phyloP scores from a whole-genome alignment of 129 eudicot genomes.

The Smallanthus sonchifolius region DNA sequence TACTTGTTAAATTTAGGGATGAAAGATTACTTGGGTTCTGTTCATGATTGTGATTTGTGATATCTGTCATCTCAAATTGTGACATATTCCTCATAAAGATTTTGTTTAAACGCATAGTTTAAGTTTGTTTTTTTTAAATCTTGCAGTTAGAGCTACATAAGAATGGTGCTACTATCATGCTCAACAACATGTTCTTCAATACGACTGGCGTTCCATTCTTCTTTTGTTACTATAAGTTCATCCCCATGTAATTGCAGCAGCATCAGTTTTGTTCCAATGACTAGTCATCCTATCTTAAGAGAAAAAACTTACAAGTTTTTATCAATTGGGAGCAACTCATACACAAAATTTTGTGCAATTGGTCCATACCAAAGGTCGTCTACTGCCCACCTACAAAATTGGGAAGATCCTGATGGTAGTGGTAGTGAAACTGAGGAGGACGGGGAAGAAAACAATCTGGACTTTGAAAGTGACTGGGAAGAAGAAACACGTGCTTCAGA shows the following conservation, averaged over 20 bases:
- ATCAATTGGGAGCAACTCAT: background rate
- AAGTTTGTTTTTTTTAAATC: background rate
- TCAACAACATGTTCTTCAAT: slow-evolving; percentile 25
- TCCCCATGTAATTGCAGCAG: slow-evolving; percentile 9
- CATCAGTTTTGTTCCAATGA: background rate
- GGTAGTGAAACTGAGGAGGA: slow-evolving; percentile 45
- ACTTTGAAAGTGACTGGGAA: slow-evolving; percentile 82
- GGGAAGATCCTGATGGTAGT: slow-evolving; percentile 87
- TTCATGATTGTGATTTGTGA: background rate
- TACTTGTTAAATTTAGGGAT: background rate
- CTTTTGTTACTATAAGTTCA: slow-evolving; percentile 20
- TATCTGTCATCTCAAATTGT: background rate
- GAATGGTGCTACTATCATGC: slow-evolving; percentile 31
- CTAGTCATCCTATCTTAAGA: slow-evolving; percentile 4
- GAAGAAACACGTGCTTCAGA: slow-evolving; percentile 31
- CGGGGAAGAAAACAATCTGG: slow-evolving; percentile 51
- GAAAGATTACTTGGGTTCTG: background rate
- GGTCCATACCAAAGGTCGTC: slow-evolving; percentile 19
- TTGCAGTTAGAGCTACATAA: slow-evolving; percentile 26
- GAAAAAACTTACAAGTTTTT: slow-evolving; percentile 18
- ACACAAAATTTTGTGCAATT: slow-evolving; percentile 8
- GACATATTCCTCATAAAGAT: background rate
- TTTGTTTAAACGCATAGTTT: slow-evolving; percentile 1
- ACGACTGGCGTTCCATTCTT: background rate
- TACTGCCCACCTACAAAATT: slow-evolving; percentile 26